Evolutionary conservation across 495 filamentous ascomycete genomes (phyloP), one percentile per base, ranked within the genome.

Genomic region (Entonaema liquescens): DNA sequence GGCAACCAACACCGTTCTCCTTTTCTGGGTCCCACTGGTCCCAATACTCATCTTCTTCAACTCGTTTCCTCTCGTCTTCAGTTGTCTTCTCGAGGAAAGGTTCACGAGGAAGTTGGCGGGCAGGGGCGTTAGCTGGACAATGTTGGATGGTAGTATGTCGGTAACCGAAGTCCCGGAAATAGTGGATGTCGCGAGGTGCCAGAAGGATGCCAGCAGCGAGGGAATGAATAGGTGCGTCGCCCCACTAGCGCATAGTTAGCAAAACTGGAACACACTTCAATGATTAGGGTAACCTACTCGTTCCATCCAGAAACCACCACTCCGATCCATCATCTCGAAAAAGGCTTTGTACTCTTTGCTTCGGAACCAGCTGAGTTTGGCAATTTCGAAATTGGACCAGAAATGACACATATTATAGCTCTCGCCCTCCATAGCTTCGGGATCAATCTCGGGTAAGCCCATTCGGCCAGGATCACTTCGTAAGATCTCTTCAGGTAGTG

Each of bases 321-420:
- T 97, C 62, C 90, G 89, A 76, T 99, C 95, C 95, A 99, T 97
- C 92, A 97, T 97, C 73, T 98, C 86, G 83, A 99, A 99, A 83
- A 99, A 98, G 53, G 98, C 95, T 77, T 96, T 92, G 78, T 99
- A 99, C 73, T 90, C 90, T 80, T 97, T 93, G 83, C 93, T 97
- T 71, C 95, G 88, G 87, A 98, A 98, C 85, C 93, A 99, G 83
- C 92, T 91, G 59, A 99, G 85, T 59, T 90, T 89, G 19, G 95
- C 95, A 81, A 99, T 99, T 81, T 99, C 95, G 65, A 99, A 99
- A 78, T 99, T 99, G 84, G 93, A 97, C 95, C 95, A 99, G 85
- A 98, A 99, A 85, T 99, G 95, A 81, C 95, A 99, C 95, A 99
- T 99, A 84, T 99, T 99, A 83, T 99, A 99, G 70, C 87, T 91